Evolutionary conservation across 495 filamentous ascomycete species (phyloP), one percentile per base, ranked within the genome.

Genomic region (Aspergillus affinis): DNA sequence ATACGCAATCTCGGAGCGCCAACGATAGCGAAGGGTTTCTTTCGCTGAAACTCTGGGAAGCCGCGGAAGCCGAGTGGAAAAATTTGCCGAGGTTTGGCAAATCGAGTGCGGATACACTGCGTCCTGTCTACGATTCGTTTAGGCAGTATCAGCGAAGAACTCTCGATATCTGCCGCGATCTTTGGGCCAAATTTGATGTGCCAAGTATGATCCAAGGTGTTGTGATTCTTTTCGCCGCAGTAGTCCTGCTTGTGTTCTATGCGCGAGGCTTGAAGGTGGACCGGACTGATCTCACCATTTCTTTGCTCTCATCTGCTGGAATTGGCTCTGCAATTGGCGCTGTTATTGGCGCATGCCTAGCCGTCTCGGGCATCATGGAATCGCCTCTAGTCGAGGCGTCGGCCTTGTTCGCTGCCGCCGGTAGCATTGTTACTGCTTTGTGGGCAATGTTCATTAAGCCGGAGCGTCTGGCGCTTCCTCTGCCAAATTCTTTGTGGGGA

Each of bases 171-270:
- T 98, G 88, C 77, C 90, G 90, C 65, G 79, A 78, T 21, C 80
- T 97, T 23, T 98, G 94, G 94, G 91, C 95, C 12, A 82, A 87
- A 26, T 98, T 98, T 67, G 90, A 98, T 70, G 75, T 96, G 44
- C 79, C 83, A 2, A 90, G 88, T 67, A 98, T 98, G 92, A 59
- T 86, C 10, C 70, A 89, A 50, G 94, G 94, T 19, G 85, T 97
- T 59, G 66, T 64, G 17, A 81, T 96, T 52, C 82, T 97, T 61
- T 77, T 84, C 15, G 80, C 80, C 15, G 85, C 88, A 12, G 80
- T 97, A 48, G 62, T 81, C 21, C 65, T 88, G 29, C 75, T 98
- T 27, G 77, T 87, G 10, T 69, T 91, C 2, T 97, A 92, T 70
- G 87, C 91, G 29, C 79, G 87, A 54, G 81, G 81, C 27, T 66